Evolutionary conservation across 305 asterid genomes (phyloP), one percentile per base, ranked within the genome.

Genomic region (Fraxinus greggii): DNA sequence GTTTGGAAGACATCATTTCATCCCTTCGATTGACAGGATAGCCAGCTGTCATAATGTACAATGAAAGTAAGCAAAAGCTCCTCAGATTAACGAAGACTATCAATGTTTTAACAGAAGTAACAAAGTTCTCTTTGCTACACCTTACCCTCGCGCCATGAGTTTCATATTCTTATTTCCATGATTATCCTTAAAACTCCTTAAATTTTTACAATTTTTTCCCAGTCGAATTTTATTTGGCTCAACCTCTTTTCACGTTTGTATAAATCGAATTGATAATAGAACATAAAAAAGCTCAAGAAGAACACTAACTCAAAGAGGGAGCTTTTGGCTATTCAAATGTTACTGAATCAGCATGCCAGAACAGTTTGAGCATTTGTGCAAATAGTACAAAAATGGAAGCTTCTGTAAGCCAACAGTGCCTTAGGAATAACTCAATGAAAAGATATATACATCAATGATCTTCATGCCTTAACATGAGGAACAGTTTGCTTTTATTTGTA

Each of bases 361-460:
- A 9, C 12, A 67, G 32, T 19, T 65, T 12, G 8, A 70, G 56
- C 5, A 17, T 31, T 28, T 21, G 69, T n/a, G 45, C 67, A 51
- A 73, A 38, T n/a, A 1, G 32, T 45, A 21, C 42, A 19, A 70
- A 72, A 61, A 36, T 59, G 79, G 78, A 45, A 36, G 42, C 31
- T 73, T 78, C 75, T 77, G 78, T 84, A 78, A 31, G 79, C 56
- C 72, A 70, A 75, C 69, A 75, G 77, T 35, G 23, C 56, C 26
- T 17, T 61, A 7, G 78, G 45, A 84, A 72, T 56, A 5, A 45
- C 21, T 4, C 19, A 45, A 73, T 2, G 75, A 78, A 72, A 26
- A 35, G 17, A 59, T 19, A 65, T 42, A 65, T 38, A 40, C 40
- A 24, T 24, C 59, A 72, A 73, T 21, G 73, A 54, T 80, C 56